Evolutionary conservation across 768 basidiomycete species (phyloP).

Genomic region (Erythrobasidium yunnanense): DNA sequence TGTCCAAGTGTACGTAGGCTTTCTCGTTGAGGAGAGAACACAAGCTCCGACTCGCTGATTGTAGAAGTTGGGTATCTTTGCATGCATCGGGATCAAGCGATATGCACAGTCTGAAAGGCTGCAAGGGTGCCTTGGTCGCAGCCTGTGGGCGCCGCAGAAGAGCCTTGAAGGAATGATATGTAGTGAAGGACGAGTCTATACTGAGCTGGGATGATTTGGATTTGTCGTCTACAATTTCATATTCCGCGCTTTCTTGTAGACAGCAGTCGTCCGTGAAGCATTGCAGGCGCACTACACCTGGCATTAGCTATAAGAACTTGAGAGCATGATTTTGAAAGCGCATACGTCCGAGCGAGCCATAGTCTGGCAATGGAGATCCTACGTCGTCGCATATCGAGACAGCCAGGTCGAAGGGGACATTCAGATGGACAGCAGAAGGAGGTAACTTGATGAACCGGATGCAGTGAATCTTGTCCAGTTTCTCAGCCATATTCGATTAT

Average conservation of each 20-base stretch:
- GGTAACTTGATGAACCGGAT: slow-evolving; percentile 15
- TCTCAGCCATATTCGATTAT: too few relatives aligned
- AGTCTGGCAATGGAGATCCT: background rate
- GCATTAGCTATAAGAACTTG: too few relatives aligned
- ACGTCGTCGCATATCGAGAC: slow-evolving; percentile 16
- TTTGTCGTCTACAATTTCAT: background rate
- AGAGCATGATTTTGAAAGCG: background rate
- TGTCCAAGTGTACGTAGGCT: too few relatives aligned
- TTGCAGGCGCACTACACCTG: background rate
- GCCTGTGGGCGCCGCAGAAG: background rate
- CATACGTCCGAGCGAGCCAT: background rate
- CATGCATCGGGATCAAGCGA: background rate
- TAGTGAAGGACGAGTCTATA: background rate
- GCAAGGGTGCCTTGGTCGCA: background rate
- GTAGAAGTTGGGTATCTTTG: too few relatives aligned
- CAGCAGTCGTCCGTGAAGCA: background rate
- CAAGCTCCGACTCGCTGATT: too few relatives aligned
- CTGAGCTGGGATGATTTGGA: background rate
- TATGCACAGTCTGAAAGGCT: background rate
- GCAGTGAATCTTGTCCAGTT: slow-evolving; percentile 8
- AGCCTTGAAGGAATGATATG: background rate
- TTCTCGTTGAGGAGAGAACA: too few relatives aligned
- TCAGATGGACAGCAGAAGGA: slow-evolving; percentile 6
- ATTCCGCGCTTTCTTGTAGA: background rate
- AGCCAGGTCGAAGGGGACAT: slow-evolving; percentile 7